Base-by-base conservation (phyloP, 768 basidiomycete genomes). In the Pleurotus citrinopileatus region DNA sequence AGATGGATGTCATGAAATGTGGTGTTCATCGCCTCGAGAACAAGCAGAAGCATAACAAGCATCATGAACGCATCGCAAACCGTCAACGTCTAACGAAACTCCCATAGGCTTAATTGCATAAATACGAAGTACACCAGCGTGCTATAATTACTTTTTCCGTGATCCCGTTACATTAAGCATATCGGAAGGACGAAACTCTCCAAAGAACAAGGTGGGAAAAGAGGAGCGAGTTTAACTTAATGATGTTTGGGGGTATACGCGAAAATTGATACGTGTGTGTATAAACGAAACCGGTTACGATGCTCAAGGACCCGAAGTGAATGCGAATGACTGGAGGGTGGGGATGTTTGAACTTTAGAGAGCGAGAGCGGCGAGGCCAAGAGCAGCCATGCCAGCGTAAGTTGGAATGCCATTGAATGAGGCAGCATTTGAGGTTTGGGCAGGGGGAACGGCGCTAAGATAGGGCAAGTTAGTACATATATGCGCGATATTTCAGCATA, bases 341-440 rank as follows among this genome's bases (percentile, higher is more conserved):
- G 12, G 9, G 43, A 20, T 15, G 27, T 34, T 12, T n/a, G 46
- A 32, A 28, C 32, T 36, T 74, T 70, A 81, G 59, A 81, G 74
- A 29, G 67, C 68, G 58, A 81, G 64, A 4, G 77, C 77, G 20
- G 73, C 68, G 54, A 76, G 65, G 44, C 72, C 76, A 45, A 76
- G 61, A 53, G 74, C 80, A 22, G 71, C 73, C 29, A 78, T 60
- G 48, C 71, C 76, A 13, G 71, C 65, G 52, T 77, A 53, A 26
- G 66, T 59, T n/a, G 60, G 23, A 23, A 63, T 45, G 37, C 59
- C 42, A 25, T 59, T 37, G 45, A 63, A 52, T 15, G 52, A 20
- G 15, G 53, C 53, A 19, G 62, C 28, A 17, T 48, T 46, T 22
- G 59, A 47, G 20, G 55, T 59, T 42, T 27, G 32, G 28, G 36